Base-by-base conservation (phyloP, 2,329 filamentous ascomycete species). In the Blastomyces parvus region DNA sequence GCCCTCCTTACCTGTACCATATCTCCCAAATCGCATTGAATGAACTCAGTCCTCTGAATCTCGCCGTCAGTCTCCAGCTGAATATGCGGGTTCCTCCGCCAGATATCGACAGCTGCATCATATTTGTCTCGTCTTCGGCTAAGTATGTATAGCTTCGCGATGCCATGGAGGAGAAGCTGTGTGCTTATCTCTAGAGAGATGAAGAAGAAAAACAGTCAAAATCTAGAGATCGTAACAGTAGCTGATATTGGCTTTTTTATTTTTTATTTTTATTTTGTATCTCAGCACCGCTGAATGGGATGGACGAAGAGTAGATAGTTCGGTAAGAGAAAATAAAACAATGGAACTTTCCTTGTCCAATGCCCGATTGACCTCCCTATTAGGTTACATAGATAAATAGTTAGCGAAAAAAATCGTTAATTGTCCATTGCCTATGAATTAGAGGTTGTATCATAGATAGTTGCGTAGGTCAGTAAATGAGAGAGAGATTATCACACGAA, bases 11-110 rank as follows among this genome's bases (percentile, higher is more conserved):
- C 69, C 38, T 64, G 63, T 25, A 56, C 40, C 58, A 74, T 68
- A 67, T 73, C 69, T 38, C 62, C 67, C 27, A 75, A 66, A 65
- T 75, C 72, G 60, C 72, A 74, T 60, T 65, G 60, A n/a, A 74
- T 59, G 55, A 73, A 74, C 19, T 65, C 58, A 11, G 69, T 64
- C 59, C 68, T 66, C 36, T 36, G 52, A 30, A 69, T 64, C 19
- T 67, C 59, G 14, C 72, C 66, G 1, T 56, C 64, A 38, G 42
- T 19, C 11, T 11, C 55, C 11, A 69, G 63, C 13, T 55, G 57
- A 52, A 70, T 68, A 46, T 63, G 67, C 25, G 64, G 48, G 30
- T 64, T 63, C 11, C 61, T 40, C 36, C 61, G 61, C 71, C 72
- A 74, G 66, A 68, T 65, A 44, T 68, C 58, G n/a, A 64, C 65